Conservation (phyloP, 495 filamentous ascomycete species). For the Bacidia rubella region DNA sequence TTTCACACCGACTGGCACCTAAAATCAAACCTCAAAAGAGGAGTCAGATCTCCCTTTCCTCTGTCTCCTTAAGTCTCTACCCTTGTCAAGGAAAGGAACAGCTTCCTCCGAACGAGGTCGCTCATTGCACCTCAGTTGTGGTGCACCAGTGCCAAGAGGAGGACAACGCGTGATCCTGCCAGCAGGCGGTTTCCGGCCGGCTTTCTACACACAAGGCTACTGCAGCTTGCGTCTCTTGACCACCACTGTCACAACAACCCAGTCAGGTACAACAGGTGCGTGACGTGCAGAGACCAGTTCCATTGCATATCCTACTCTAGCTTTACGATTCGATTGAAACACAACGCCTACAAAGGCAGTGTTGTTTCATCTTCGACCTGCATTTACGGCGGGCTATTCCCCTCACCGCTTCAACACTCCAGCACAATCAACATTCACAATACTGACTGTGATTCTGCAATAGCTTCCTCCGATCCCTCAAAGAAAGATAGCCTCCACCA, state of each 20-base stretch:
- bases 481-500: background rate
- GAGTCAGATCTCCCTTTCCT: background rate
- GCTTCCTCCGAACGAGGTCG: background rate
- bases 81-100: background rate
- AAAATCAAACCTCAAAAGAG: background rate
- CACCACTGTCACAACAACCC: background rate
- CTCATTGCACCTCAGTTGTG: background rate
- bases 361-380: background rate
- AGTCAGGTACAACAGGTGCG: background rate
- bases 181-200: background rate
- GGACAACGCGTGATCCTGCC: background rate
- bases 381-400: background rate
- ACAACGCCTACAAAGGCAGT: background rate
- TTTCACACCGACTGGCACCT: background rate
- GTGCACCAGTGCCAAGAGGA: background rate
- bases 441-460: background rate
- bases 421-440: background rate
- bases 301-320: background rate
- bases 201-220: constrained; percentile 1
- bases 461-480: no score
- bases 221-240: background rate
- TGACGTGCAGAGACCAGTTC: background rate
- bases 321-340: background rate
- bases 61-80: background rate
- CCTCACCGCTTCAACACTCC: background rate